phyloP scores from a whole-genome alignment of 2,329 filamentous ascomycete species.

The Cordyceps javanica region DNA sequence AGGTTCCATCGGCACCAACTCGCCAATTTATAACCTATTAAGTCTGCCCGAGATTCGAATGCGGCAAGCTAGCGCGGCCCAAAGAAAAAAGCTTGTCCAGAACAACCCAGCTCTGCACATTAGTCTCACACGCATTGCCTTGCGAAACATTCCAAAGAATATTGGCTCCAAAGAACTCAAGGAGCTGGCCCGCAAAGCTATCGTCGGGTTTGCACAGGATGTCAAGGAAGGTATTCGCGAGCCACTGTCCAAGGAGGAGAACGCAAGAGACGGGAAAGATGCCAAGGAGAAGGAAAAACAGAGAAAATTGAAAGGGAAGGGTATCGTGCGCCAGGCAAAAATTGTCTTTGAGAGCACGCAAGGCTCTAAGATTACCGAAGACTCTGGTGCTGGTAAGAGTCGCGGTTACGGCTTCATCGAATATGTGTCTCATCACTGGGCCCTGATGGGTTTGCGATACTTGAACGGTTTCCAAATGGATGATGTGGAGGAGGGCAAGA shows the following conservation, averaged over 20 bases:
- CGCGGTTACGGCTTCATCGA: constrained; percentile 97
- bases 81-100: constrained; percentile 86
- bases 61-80: constrained; percentile 78
- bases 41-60: constrained; percentile 77
- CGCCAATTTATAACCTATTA: constrained; percentile 69
- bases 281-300: constrained; percentile 75
- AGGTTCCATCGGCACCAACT: constrained; percentile 72
- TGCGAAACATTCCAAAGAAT: constrained; percentile 84
- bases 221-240: constrained; percentile 71
- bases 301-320: constrained; percentile 75
- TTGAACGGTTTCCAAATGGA: constrained; percentile 70
- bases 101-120: constrained; percentile 84
- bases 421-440: constrained; percentile 88
- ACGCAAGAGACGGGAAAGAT: constrained; percentile 69
- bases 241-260: constrained; percentile 84
- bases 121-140: constrained; percentile 79
- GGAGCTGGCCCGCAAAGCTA: constrained; percentile 80
- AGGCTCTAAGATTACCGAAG: constrained; percentile 76
- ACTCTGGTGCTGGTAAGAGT: constrained; percentile 71
- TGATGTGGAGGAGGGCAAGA: constrained; percentile 59
- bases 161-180: constrained; percentile 85
- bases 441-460: constrained; percentile 90
- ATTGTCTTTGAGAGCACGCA: constrained; percentile 85
- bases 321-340: constrained; percentile 88
- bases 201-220: constrained; percentile 89